Conservation (phyloP, 495 filamentous ascomycete genomes). For the Xylaria nigripes region DNA sequence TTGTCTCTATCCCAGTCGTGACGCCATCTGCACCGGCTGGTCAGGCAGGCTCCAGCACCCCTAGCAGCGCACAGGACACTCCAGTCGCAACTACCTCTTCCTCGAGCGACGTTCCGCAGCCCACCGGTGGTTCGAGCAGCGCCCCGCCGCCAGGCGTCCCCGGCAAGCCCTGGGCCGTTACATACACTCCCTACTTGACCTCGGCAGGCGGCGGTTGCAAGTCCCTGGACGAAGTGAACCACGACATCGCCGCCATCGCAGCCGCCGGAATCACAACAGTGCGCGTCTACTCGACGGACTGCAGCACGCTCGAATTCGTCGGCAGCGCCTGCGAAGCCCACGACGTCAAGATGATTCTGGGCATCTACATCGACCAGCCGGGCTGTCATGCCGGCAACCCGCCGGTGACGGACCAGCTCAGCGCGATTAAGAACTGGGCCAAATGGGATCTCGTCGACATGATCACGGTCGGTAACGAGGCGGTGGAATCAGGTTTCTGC, state of each 20-base stretch:
- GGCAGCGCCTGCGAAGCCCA: constrained; percentile 52
- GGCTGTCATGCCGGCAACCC: constrained; percentile 47
- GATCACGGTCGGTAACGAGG: constrained; percentile 85
- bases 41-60: no score
- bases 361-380: constrained; percentile 66
- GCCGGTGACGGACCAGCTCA: constrained; percentile 57
- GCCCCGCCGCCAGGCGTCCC: constrained; percentile 20
- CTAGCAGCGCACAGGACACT: no score
- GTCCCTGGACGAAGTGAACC: constrained; percentile 46
- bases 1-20: no score
- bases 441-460: constrained; percentile 69
- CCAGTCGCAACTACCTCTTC: constrained; percentile 17
- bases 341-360: constrained; percentile 71
- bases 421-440: constrained; percentile 62
- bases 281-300: constrained; percentile 91
- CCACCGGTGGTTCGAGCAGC: constrained; percentile 11
- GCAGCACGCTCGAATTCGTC: constrained; percentile 66
- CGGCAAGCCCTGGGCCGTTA: constrained; percentile 71
- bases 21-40: no score
- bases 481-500: constrained; percentile 62
- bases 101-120: constrained; percentile 15
- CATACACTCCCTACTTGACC: constrained; percentile 76
- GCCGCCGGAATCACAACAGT: constrained; percentile 67
- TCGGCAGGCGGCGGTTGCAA: constrained; percentile 54
- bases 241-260: constrained; percentile 62